Evolutionary conservation across 768 basidiomycete genomes (phyloP), one percentile per base, ranked within the genome.

Genomic region (Tulasnella sp.): DNA sequence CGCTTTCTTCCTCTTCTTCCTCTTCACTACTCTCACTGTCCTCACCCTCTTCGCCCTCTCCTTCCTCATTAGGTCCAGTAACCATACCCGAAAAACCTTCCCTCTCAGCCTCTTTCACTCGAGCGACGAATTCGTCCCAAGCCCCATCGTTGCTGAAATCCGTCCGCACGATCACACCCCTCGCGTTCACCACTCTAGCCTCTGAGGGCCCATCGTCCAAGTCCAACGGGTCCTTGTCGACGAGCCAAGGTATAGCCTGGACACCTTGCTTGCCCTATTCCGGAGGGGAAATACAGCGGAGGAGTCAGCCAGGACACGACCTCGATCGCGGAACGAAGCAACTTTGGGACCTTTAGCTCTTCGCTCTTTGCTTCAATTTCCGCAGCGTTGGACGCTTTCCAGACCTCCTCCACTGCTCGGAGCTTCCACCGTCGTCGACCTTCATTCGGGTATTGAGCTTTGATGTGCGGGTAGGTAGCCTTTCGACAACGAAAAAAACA

Each of bases 141-240:
- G 91, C 88, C 8, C 84, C 83, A 40, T 93, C 90, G 80, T 91
- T 83, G 11, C 88, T 85, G 81, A 86, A 93, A 79, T 93, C 91
- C 12, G 92, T 90, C 49, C 93, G 89, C n/a, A 93, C 80, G 67
- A 93, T 80, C 77, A 93, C 79, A 17, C 91, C 91, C 54, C 34
- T 67, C n/a, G 37, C 67, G 15, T 34, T 29, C 25, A 74, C 58
- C 34, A 76, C 25, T 19, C 77, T 37, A 22, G 37, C 49, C 19
- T 42, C 77, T 14, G 31, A 29, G 11, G 29, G 19, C 9, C 49
- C 74, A 29, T 77, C 74, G 42, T 74, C 73, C 17, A 77, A 36
- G 67, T 77, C 77, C 2, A 77, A 39, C 37, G 54, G 75, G 42
- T 77, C 77, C 14, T 40, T 25, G 40, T 77, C 77, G n/a, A 74